phyloP scores from a whole-genome alignment of 2,329 filamentous ascomycete species.

The Trichoderma sp. region DNA sequence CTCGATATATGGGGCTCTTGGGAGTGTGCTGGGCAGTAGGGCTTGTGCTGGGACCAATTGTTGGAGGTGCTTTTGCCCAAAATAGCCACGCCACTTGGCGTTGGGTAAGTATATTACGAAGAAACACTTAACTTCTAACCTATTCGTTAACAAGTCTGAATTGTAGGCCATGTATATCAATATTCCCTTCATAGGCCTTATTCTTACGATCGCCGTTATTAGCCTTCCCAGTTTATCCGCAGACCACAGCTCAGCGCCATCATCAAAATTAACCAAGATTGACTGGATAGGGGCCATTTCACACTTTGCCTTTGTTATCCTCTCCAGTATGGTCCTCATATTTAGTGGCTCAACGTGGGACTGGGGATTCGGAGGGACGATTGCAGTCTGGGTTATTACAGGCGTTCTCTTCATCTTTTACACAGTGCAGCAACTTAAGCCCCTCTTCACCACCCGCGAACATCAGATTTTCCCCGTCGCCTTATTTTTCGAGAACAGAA shows the following conservation, averaged over 20 bases:
- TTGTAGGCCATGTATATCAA: conserved; percentile 53
- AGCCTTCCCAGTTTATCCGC: not conserved
- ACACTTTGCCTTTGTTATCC: conserved; percentile 34
- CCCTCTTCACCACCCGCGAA: conserved; percentile 43
- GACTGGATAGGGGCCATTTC: conserved; percentile 21
- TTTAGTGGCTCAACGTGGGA: conserved; percentile 50
- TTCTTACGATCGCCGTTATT: not conserved
- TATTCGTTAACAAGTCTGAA: conserved; percentile 5
- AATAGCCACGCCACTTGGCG: conserved; percentile 41
- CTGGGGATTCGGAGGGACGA: conserved; percentile 46
- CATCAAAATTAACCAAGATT: not conserved
- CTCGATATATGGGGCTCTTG: conserved; percentile 28
- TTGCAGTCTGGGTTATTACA: conserved; percentile 48
- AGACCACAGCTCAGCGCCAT: not conserved
- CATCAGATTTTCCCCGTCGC: conserved; percentile 42
- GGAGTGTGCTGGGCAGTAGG: conserved; percentile 30
- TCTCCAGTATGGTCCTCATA: conserved; percentile 46
- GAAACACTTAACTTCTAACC: rapidly evolving
- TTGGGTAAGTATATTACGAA: conserved; percentile 21
- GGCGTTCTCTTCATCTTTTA: conserved; percentile 45
- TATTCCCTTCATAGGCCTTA: conserved; percentile 40
- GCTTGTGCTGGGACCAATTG: conserved; percentile 25
- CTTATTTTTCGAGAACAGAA: not conserved
- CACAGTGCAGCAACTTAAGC: conserved; percentile 45
- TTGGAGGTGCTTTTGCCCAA: conserved; percentile 35